Evolutionary conservation across 1,284 basidiomycete genomes (phyloP).

Genomic region (Trichosporon sp.): DNA sequence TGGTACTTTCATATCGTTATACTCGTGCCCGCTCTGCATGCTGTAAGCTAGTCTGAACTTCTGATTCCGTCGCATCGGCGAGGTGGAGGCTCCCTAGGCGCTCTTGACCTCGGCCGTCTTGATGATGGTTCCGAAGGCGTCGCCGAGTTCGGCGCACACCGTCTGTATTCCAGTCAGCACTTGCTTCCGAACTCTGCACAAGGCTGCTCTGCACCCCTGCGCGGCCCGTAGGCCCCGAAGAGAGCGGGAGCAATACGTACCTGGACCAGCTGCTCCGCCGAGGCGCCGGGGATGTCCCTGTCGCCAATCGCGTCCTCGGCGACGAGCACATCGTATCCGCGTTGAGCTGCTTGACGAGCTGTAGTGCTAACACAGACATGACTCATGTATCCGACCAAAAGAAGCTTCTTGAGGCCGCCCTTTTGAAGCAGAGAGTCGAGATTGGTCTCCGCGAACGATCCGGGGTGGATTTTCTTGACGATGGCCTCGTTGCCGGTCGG

Average conservation of each 20-base stretch:
- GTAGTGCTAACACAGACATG: slow-evolving; percentile 42
- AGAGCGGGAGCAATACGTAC: slow-evolving; percentile 14
- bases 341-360: slow-evolving; percentile 37
- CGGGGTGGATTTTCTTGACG: slow-evolving; percentile 36
- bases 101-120: slow-evolving; percentile 27
- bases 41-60: neutral
- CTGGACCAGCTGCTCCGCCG: slow-evolving; percentile 28
- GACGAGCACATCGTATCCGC: slow-evolving; percentile 36
- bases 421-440: slow-evolving; percentile 34
- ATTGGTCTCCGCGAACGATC: slow-evolving; percentile 38
- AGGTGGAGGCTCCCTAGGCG: neutral
- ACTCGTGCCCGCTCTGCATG: slow-evolving; percentile 5
- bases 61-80: neutral
- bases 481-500: slow-evolving; percentile 30
- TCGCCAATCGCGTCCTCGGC: slow-evolving; percentile 39
- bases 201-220: neutral
- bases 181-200: neutral
- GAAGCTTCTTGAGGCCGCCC: slow-evolving; percentile 34
- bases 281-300: slow-evolving; percentile 40
- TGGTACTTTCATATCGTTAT: neutral
- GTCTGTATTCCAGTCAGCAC: slow-evolving; percentile 17
- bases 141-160: slow-evolving; percentile 30
- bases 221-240: too few species aligned
- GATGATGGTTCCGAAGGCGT: slow-evolving; percentile 32
- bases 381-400: slow-evolving; percentile 40